Conservation (phyloP, 1,284 basidiomycete species). For the Lignosus rhinocerotis region DNA sequence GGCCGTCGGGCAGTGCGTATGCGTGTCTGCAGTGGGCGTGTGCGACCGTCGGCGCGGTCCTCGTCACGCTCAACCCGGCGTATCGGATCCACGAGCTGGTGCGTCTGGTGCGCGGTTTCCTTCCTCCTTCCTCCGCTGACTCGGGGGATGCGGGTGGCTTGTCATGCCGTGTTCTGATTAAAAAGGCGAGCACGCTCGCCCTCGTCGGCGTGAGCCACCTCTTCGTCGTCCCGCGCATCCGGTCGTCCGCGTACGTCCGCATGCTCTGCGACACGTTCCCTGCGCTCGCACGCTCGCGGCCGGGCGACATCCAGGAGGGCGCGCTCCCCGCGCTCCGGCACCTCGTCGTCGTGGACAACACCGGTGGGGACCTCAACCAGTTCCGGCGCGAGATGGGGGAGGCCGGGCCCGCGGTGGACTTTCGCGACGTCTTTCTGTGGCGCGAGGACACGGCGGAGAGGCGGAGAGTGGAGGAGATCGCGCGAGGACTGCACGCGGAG, state of each 20-base stretch:
- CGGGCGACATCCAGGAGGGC: conserved; percentile 62
- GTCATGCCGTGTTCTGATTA: too few species aligned
- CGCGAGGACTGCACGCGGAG: conserved; percentile 48
- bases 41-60: conserved; percentile 75
- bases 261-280: conserved; percentile 63
- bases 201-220: conserved; percentile 72
- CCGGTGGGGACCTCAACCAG: conserved; percentile 34
- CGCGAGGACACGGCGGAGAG: conserved; percentile 48
- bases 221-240: conserved; percentile 71
- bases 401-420: conserved; percentile 58
- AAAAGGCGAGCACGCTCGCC: conserved; percentile 62
- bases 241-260: conserved; percentile 61
- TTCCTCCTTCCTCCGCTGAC: not conserved
- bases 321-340: conserved; percentile 65
- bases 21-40: conserved; percentile 84
- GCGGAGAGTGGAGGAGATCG: conserved; percentile 42
- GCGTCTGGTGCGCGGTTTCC: conserved; percentile 26
- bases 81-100: conserved; percentile 76
- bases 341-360: conserved; percentile 71
- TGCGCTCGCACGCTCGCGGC: conserved; percentile 47
- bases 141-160: conserved; percentile 36
- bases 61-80: conserved; percentile 83
- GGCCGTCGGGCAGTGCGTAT: conserved; percentile 55
- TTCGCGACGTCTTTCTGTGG: conserved; percentile 68
- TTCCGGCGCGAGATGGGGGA: conserved; percentile 45